phyloP scores from a whole-genome alignment of 2,329 filamentous ascomycete genomes.

The Reticulascus tulasneorum region DNA sequence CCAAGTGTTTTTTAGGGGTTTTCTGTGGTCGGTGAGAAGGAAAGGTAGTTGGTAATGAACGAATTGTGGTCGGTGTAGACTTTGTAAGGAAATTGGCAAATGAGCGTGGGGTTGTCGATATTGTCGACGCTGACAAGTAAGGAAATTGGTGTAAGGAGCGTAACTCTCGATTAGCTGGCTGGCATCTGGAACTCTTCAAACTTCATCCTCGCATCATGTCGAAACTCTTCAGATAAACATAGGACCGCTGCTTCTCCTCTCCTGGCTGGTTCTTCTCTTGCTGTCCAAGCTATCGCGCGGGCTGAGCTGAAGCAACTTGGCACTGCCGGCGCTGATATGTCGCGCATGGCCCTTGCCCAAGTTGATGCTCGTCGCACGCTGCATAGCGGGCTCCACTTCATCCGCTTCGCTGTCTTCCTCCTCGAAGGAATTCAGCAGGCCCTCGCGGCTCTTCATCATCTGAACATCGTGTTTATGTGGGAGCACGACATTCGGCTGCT shows the following conservation, averaged over 20 bases:
- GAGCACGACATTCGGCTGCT: slow-evolving; percentile 24
- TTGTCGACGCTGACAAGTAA: neutral
- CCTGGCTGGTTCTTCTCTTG: slow-evolving; percentile 21
- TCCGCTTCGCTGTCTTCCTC: slow-evolving; percentile 25
- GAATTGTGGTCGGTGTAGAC: slow-evolving; percentile 25
- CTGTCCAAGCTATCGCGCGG: slow-evolving; percentile 51
- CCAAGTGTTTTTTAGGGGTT: slow-evolving; percentile 10
- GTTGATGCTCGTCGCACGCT: slow-evolving; percentile 69
- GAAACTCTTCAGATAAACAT: slow-evolving; percentile 2
- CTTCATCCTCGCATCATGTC: slow-evolving; percentile 3
- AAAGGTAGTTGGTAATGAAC: slow-evolving; percentile 25
- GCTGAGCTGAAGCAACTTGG: slow-evolving; percentile 66
- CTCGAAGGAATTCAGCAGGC: slow-evolving; percentile 41
- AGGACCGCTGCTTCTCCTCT: slow-evolving; percentile 4
- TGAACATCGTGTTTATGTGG: slow-evolving; percentile 29
- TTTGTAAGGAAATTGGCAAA: slow-evolving; percentile 8
- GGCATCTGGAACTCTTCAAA: slow-evolving; percentile 2
- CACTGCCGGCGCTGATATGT: slow-evolving; percentile 74
- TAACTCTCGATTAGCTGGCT: slow-evolving; percentile 8
- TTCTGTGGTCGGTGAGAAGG: slow-evolving; percentile 20
- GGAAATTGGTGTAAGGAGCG: slow-evolving; percentile 9
- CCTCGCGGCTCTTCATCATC: slow-evolving; percentile 50
- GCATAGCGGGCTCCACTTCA: slow-evolving; percentile 35
- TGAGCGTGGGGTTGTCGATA: slow-evolving; percentile 5
- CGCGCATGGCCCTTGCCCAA: slow-evolving; percentile 62